A percentile compares a stretch with the other conserved stretches of the same genome.
Conservation (phyloP, 2,329 filamentous ascomycete species). For the Fusarium ambrosium region DNA sequence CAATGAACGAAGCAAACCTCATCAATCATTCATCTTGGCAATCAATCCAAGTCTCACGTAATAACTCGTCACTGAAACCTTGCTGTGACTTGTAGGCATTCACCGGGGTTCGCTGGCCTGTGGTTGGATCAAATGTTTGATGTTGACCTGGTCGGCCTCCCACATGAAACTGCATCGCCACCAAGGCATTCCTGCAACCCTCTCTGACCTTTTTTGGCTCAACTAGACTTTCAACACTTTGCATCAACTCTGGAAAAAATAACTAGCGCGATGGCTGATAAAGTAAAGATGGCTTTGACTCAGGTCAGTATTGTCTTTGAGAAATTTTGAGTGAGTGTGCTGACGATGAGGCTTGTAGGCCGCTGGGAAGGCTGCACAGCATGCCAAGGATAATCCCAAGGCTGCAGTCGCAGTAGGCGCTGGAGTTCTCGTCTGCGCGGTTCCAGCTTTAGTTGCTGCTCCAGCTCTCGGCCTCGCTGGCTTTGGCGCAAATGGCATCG, state of each 20-base stretch:
- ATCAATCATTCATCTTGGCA: background rate
- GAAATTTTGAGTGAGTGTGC: background rate
- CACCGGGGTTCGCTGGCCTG: background rate
- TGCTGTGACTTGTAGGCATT: background rate
- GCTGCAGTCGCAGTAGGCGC: slow-evolving; percentile 10
- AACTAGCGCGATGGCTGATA: background rate
- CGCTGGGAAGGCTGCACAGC: background rate
- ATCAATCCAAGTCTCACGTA: background rate
- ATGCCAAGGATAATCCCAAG: slow-evolving; percentile 6
- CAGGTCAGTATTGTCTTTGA: background rate
- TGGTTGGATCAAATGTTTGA: background rate
- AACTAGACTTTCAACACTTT: background rate
- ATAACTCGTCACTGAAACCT: background rate
- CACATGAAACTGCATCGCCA: slow-evolving; percentile 2
- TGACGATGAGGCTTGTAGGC: slow-evolving; percentile 1
- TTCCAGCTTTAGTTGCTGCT: slow-evolving; percentile 21
- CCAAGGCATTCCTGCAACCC: background rate
- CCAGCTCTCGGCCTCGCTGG: slow-evolving; percentile 30
- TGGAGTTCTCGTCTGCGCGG: slow-evolving; percentile 15
- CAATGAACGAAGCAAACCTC: background rate
- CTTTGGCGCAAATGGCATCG: slow-evolving; percentile 37
- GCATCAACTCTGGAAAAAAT: background rate
- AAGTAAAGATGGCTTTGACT: background rate
- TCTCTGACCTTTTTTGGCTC: background rate
- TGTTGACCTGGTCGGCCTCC: background rate